phyloP scores from a whole-genome alignment of 192 early-diverging fungal genomes.

The Pilaira anomala region DNA sequence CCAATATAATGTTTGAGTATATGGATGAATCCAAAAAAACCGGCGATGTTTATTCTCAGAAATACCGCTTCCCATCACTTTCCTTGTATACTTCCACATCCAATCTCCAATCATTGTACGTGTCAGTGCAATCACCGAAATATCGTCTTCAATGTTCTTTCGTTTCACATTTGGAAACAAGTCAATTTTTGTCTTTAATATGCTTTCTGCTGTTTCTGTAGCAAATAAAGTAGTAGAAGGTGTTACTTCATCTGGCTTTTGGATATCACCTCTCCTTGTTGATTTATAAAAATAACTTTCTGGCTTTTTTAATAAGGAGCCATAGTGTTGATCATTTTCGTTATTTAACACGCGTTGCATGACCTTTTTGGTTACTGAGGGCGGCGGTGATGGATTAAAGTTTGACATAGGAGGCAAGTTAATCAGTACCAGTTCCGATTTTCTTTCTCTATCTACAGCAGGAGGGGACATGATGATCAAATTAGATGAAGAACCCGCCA shows the following conservation, averaged over 20 bases:
- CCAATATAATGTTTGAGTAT: conserved; percentile 77
- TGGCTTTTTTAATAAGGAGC: conserved; percentile 1
- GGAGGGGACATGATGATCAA: background rate
- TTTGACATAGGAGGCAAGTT: background rate
- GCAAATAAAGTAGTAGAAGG: too few species aligned
- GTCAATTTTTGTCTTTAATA: too few species aligned
- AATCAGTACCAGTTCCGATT: background rate
- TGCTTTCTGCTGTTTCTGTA: too few species aligned
- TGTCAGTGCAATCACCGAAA: conserved; percentile 51
- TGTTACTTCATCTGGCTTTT: too few species aligned
- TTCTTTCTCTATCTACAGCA: background rate
- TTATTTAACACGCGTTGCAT: background rate
- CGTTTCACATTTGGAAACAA: background rate
- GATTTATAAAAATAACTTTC: conserved; percentile 1
- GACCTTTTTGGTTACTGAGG: too few species aligned
- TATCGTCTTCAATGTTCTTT: conserved; percentile 30
- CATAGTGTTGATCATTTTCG: background rate
- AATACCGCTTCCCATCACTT: conserved; percentile 43
- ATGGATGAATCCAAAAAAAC: conserved; percentile 82
- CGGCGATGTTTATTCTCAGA: conserved; percentile 64
- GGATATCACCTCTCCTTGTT: background rate
- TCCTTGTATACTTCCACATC: conserved; percentile 70
- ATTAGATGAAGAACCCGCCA: background rate
- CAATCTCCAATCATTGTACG: conserved; percentile 78
- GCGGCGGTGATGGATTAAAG: background rate